phyloP scores from a whole-genome alignment of 176 grass and related monocot species.

The Cenchrus fungigraminus region DNA sequence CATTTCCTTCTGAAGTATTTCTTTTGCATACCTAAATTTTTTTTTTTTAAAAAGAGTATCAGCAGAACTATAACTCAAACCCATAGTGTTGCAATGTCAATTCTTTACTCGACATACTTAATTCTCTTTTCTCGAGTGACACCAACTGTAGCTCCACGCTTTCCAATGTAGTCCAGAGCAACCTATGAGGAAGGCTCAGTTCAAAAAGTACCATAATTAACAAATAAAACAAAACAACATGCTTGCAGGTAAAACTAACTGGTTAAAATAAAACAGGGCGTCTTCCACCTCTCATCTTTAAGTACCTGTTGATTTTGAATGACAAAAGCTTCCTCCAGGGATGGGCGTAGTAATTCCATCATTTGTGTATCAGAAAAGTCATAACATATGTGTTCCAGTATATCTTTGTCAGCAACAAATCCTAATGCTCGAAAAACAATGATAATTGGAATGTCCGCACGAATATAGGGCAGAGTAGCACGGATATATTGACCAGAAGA shows the following conservation, averaged over 20 bases:
- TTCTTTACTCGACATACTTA: slow-evolving; percentile 56
- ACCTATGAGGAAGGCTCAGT: slow-evolving; percentile 60
- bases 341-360: slow-evolving; percentile 96
- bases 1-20: slow-evolving; percentile 99
- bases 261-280: not conserved
- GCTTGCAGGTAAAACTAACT: slow-evolving; percentile 6
- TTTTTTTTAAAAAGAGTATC: not conserved
- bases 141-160: slow-evolving; percentile 96
- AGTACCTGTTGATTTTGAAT: slow-evolving; percentile 99
- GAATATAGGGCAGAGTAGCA: slow-evolving; percentile 96
- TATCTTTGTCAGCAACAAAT: slow-evolving; percentile 99
- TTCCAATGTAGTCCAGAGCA: slow-evolving; percentile 97
- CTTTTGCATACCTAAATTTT: slow-evolving; percentile 77
- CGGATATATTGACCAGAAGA: slow-evolving; percentile 98
- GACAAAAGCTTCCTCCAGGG: slow-evolving; percentile 94
- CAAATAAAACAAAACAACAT: slow-evolving; percentile 12
- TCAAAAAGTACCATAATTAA: not conserved
- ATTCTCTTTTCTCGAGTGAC: slow-evolving; percentile 92
- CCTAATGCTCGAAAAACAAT: slow-evolving; percentile 97
- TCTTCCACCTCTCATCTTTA: slow-evolving; percentile 26
- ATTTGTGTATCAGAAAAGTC: slow-evolving; percentile 98
- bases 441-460: slow-evolving; percentile 95
- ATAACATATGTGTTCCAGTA: slow-evolving; percentile 97
- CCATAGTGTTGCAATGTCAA: not conserved
- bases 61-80: not conserved